phyloP scores from a whole-genome alignment of 1,284 basidiomycete species.

The Pseudomicrostroma phylloplanum region DNA sequence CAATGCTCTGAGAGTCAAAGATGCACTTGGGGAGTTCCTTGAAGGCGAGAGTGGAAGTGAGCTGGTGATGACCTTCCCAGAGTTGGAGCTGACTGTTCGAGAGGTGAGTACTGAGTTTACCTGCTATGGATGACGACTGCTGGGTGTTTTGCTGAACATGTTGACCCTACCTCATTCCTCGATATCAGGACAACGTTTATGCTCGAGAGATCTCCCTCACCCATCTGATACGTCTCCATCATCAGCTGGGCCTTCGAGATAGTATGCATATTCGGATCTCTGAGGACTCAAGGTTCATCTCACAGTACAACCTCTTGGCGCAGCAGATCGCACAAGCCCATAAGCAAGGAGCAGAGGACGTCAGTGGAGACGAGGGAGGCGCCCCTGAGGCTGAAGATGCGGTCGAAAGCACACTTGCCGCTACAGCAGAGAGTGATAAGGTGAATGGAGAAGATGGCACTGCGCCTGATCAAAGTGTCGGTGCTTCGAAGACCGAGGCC shows the following conservation, averaged over 20 bases:
- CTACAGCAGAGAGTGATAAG: constrained; percentile 11
- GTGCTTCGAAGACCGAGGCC: neutral
- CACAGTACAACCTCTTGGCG: constrained; percentile 42
- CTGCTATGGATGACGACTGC: neutral
- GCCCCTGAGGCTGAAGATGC: too few species aligned
- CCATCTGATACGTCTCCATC: constrained; percentile 39
- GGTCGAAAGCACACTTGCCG: too few species aligned
- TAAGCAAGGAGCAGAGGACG: constrained; percentile 10
- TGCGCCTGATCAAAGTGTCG: constrained; percentile 7
- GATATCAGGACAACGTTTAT: constrained; percentile 35
- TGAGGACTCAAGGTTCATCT: constrained; percentile 40
- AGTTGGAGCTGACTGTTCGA: constrained; percentile 33
- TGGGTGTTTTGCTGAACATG: neutral
- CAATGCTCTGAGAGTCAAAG: constrained; percentile 29
- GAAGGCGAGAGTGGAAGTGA: constrained; percentile 32
- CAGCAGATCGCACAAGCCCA: constrained; percentile 18
- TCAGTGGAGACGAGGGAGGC: constrained; percentile 10
- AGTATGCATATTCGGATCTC: constrained; percentile 35
- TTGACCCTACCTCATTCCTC: too few species aligned
- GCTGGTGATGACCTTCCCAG: constrained; percentile 33
- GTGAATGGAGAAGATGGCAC: constrained; percentile 12
- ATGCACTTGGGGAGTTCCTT: constrained; percentile 47
- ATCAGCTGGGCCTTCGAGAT: constrained; percentile 25
- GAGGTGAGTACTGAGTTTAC: constrained; percentile 19
- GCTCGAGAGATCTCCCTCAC: constrained; percentile 39